These are phyloP conservation scores for Athelia sp. DNA, from an alignment of 1,284 basidiomycete species.

Conservation along the genomic window DNA sequence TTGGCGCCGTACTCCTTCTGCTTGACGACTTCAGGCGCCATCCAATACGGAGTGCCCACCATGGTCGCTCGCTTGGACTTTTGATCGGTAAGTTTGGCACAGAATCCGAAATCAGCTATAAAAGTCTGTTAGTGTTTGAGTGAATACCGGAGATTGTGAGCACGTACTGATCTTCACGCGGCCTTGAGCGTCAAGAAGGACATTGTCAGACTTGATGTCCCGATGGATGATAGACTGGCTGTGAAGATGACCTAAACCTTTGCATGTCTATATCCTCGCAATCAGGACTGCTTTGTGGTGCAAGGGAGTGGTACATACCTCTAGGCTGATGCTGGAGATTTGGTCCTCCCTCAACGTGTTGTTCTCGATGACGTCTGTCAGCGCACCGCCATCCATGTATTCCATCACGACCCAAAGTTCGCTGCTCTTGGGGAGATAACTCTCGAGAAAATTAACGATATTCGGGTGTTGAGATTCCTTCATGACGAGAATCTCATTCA, in stretches of 20 bases:
- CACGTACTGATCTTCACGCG: conserved; percentile 94
- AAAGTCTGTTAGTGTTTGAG: neutral
- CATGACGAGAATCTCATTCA: conserved; percentile 99
- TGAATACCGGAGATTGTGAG: conserved; percentile 3
- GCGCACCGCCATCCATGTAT: conserved; percentile 97
- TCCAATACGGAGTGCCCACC: conserved; percentile 99
- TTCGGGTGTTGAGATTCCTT: conserved; percentile 98
- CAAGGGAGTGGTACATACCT: conserved; percentile 45
- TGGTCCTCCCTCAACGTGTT: conserved; percentile 96
- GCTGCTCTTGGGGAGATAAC: conserved; percentile 84
- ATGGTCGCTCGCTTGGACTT: conserved; percentile 98
- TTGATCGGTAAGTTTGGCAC: conserved; percentile 95
- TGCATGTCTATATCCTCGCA: conserved; percentile 70
- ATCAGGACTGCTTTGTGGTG: neutral
- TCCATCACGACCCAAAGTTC: conserved; percentile 99
- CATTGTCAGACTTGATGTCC: conserved; percentile 98
- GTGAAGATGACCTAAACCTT: conserved; percentile 90
- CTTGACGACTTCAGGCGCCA: conserved; percentile 99
- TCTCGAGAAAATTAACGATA: conserved; percentile 96
- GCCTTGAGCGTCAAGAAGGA: conserved; percentile 88
- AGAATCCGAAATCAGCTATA: conserved; percentile 96
- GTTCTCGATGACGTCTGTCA: conserved; percentile 98
- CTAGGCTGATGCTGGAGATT: conserved; percentile 89
- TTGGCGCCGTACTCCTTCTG: conserved; percentile 99
- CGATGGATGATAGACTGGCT: conserved; percentile 95